Evolutionary conservation across 257 asterid species (phyloP), one percentile per base, ranked within the genome.

Genomic region (Perilla frutescens): DNA sequence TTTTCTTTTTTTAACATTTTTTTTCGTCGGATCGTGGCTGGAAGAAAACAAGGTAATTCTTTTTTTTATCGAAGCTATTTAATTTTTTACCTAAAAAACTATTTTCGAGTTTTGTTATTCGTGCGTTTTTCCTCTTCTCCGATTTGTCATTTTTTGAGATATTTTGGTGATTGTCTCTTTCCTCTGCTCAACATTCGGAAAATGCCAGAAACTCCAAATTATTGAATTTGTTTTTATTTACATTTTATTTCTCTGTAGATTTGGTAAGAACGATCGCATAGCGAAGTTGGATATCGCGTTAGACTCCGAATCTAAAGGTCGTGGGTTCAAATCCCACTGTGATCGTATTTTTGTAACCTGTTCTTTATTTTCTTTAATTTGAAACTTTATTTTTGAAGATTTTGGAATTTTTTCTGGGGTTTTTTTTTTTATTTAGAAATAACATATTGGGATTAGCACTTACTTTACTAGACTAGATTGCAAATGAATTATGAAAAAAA

Each of bases 291-390:
- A 93, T 91, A 93, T 82, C 93, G 97, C 96, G 92, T 93, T 91
- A 89, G 96, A 93, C 86, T 93, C 94, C 96, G 96, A 39, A 93
- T 93, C 97, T 91, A 86, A 91, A 91, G 93, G 96, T 84, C 93
- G 98, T 93, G 97, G 98, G 98, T 93, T 93, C 98, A 85, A 89
- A 73, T 89, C 96, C 98, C 97, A 90, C 93, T 86, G 92, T 58
- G 98, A 86, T 88, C 96, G 74, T 4, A 0, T n/a, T 4, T 8
- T 31, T 29, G 13, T 3, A 3, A 3, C 10, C 0, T 47, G 1
- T 47, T 65, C 7, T 9, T 11, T 9, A 3, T 48, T 45, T 8
- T 7, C 40, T 63, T 8, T 5, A 12, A 2, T n/a, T 51, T 37
- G 4, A 0, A 0, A 7, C n/a, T 1, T 29, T 41, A 5, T 41